Evolutionary conservation across 163 green algal species (phyloP).

Genomic region (Smithsoniella earleae): DNA sequence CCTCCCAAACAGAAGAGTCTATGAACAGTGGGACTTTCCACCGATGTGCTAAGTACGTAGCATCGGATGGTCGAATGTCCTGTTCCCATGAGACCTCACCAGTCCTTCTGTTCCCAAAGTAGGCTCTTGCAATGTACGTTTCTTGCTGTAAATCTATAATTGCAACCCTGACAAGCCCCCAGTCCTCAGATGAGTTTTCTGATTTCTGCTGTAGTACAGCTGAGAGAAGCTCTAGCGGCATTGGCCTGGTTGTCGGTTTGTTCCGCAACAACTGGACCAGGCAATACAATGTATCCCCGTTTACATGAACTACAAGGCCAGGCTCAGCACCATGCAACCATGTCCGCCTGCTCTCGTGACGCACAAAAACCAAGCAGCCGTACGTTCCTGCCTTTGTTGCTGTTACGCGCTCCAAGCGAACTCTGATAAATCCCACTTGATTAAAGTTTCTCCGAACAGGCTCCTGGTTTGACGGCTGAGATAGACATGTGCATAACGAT

Average conservation of each 20-base stretch:
- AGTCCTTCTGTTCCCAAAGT: conserved; percentile 21
- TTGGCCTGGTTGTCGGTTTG: neutral
- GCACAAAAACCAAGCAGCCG: conserved; percentile 22
- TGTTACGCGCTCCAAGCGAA: conserved; percentile 8
- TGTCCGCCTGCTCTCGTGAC: neutral
- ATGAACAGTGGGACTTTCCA: neutral
- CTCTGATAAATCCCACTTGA: conserved; percentile 14
- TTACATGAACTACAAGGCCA: conserved; percentile 8
- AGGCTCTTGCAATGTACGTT: neutral
- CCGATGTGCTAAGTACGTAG: conserved; percentile 2
- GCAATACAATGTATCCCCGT: conserved; percentile 21
- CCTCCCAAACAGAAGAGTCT: conserved; percentile 9
- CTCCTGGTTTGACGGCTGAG: conserved; percentile 19
- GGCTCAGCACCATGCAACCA: neutral
- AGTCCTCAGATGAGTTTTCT: neutral
- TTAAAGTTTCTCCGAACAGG: neutral
- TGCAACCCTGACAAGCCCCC: conserved; percentile 10
- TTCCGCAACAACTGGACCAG: conserved; percentile 23
- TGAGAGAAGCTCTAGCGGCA: conserved; percentile 13
- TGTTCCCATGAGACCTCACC: conserved; percentile 6
- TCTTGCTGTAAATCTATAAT: conserved; percentile 11
- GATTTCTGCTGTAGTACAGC: neutral
- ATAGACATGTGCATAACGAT: too few relatives aligned
- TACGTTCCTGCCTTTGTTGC: neutral
- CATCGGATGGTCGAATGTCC: conserved; percentile 25